These are phyloP conservation scores for Fagopyrum homotropicum DNA, from an alignment of 148 eudicot species.

Conservation along the genomic window DNA sequence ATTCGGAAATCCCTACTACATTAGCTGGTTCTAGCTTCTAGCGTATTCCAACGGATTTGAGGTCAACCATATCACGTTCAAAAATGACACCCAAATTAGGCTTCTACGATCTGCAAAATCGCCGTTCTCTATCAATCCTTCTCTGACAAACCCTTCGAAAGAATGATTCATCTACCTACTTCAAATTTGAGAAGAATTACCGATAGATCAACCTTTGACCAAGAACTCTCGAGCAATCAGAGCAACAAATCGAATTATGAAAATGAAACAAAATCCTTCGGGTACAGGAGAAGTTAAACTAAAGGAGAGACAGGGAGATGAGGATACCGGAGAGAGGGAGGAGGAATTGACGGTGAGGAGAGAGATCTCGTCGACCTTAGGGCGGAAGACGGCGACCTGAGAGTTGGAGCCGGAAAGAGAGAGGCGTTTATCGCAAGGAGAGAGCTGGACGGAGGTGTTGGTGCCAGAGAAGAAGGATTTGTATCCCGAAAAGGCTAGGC, in stretches of 20 bases:
- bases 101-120: neutral
- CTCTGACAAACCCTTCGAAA: neutral
- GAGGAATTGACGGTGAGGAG: conserved; percentile 60
- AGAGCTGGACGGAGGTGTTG: conserved; percentile 38
- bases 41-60: neutral
- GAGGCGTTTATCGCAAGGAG: conserved; percentile 61
- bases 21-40: neutral
- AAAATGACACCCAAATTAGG: neutral
- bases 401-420: conserved; percentile 32
- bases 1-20: neutral
- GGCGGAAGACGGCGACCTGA: conserved; percentile 58
- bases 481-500: conserved; percentile 37
- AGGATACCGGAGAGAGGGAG: conserved; percentile 43
- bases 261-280: conserved; percentile 10
- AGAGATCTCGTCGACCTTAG: conserved; percentile 76
- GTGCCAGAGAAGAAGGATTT: conserved; percentile 29
- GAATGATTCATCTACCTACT: neutral
- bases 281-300: neutral
- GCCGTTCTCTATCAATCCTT: neutral
- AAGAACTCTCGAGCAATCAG: neutral
- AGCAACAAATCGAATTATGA: neutral
- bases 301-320: conserved; percentile 8
- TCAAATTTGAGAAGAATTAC: neutral
- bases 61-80: neutral
- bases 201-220: neutral